A percentile compares a stretch with the other conserved stretches of the same genome.
Conservation (phyloP, 371 early-diverging fungal genomes). For the Syncephalastrum racemosum region DNA sequence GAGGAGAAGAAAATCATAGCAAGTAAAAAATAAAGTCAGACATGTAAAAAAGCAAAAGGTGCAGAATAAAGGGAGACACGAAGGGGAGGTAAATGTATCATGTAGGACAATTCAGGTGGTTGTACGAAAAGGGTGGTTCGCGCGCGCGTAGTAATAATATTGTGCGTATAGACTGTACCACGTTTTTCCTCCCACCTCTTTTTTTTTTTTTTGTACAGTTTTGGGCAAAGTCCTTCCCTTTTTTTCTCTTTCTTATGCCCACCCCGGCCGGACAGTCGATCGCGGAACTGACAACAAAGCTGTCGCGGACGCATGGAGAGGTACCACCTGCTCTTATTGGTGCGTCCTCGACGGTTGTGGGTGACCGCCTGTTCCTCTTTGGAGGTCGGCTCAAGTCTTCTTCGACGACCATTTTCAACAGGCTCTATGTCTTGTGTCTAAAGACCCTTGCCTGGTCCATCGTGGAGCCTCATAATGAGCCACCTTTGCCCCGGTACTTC, state of each 20-base stretch:
- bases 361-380: constrained; percentile 60
- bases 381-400: constrained; percentile 63
- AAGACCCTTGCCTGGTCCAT: constrained; percentile 28
- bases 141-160: too few relatives aligned
- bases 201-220: constrained; percentile 5
- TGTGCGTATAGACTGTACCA: background rate
- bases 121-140: too few relatives aligned
- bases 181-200: constrained; percentile 4
- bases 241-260: constrained; percentile 11
- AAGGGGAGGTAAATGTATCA: too few relatives aligned
- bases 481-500: constrained; percentile 61
- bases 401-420: constrained; percentile 55
- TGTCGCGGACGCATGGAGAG: constrained; percentile 40
- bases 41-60: too few relatives aligned
- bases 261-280: constrained; percentile 25
- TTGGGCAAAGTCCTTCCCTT: constrained; percentile 8
- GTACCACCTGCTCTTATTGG: constrained; percentile 72
- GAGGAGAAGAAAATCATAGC: too few relatives aligned
- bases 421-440: constrained; percentile 57
- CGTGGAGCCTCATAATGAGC: constrained; percentile 27
- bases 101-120: too few relatives aligned
- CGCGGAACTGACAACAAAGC: constrained; percentile 38
- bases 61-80: too few relatives aligned
- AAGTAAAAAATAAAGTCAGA: too few relatives aligned
- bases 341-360: constrained; percentile 58